Percentiles rank a stretch among this genome's conserved stretches.
These are phyloP conservation scores for Aspergillus chevalieri DNA, from an alignment of 2,329 filamentous ascomycete species.

Conservation along the genomic window DNA sequence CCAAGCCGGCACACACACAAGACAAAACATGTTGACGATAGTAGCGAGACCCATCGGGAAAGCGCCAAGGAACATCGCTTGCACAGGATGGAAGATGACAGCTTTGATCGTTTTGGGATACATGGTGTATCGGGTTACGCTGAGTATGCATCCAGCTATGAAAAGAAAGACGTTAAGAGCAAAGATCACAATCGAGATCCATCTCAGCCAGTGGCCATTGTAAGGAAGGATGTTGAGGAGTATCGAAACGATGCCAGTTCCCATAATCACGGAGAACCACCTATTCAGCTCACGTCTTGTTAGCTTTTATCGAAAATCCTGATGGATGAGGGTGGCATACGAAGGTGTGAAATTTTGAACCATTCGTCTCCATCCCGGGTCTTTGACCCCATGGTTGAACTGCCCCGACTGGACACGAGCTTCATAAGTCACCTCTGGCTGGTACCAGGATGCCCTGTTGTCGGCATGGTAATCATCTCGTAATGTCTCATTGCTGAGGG, in stretches of 20 bases:
- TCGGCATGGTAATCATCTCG: neutral
- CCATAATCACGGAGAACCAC: constrained; percentile 25
- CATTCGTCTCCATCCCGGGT: constrained; percentile 15
- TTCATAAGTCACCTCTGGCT: neutral
- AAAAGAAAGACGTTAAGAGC: constrained; percentile 20
- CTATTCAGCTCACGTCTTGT: constrained; percentile 4
- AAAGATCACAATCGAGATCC: constrained; percentile 20
- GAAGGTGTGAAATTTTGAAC: constrained; percentile 21
- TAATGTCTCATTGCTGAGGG: neutral
- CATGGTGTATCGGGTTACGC: constrained; percentile 53
- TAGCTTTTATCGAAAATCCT: neutral
- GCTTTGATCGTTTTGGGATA: constrained; percentile 60
- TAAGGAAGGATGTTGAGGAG: constrained; percentile 21
- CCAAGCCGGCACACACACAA: constrained; percentile 54
- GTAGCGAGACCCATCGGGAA: constrained; percentile 63
- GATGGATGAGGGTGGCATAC: constrained; percentile 7
- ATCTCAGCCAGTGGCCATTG: constrained; percentile 22
- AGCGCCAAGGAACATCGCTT: constrained; percentile 61
- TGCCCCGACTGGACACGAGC: neutral
- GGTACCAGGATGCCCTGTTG: neutral
- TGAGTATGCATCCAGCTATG: constrained; percentile 26
- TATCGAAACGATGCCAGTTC: constrained; percentile 23
- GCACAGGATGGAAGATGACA: constrained; percentile 59
- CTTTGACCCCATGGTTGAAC: neutral
- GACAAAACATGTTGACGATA: constrained; percentile 59